phyloP scores from a whole-genome alignment of 2,329 filamentous ascomycete species.

The Aspergillus calidoustus region DNA sequence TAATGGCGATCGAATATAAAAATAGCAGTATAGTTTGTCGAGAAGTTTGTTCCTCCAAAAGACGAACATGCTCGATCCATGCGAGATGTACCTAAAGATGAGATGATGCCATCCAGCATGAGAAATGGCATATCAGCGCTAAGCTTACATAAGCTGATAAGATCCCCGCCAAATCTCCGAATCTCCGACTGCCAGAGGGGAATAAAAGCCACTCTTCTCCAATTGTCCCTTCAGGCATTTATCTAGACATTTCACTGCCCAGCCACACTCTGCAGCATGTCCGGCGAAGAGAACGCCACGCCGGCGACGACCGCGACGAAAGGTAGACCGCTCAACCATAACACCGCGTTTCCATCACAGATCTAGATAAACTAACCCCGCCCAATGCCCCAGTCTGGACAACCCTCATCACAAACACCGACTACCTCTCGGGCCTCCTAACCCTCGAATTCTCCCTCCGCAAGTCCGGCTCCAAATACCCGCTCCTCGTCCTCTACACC shows the following conservation, averaged over 20 bases:
- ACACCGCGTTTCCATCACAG: not conserved
- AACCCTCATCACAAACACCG: conserved; percentile 81
- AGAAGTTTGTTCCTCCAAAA: no score
- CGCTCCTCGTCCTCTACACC: conserved; percentile 82
- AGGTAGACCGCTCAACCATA: not conserved
- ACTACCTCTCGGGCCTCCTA: conserved; percentile 80
- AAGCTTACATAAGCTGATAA: not conserved
- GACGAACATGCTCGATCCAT: no score
- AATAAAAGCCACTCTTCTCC: not conserved
- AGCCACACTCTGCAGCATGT: not conserved
- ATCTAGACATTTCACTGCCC: not conserved
- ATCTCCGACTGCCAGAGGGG: not conserved
- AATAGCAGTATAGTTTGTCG: no score
- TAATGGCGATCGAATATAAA: no score
- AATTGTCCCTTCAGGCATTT: not conserved
- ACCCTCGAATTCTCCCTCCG: conserved; percentile 80
- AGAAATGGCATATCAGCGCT: not conserved
- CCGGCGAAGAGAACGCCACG: not conserved
- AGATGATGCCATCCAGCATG: not conserved
- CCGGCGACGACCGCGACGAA: not conserved
- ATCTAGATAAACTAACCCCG: not conserved
- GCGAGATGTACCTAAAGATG: no score
- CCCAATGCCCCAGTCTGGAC: conserved; percentile 70
- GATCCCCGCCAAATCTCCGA: not conserved
- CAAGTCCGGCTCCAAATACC: conserved; percentile 68